A percentile compares a stretch with the other conserved stretches of the same genome.
These are phyloP conservation scores for Coemansia guatemalensis DNA, from an alignment of 192 early-diverging fungal species.

Conservation along the genomic window DNA sequence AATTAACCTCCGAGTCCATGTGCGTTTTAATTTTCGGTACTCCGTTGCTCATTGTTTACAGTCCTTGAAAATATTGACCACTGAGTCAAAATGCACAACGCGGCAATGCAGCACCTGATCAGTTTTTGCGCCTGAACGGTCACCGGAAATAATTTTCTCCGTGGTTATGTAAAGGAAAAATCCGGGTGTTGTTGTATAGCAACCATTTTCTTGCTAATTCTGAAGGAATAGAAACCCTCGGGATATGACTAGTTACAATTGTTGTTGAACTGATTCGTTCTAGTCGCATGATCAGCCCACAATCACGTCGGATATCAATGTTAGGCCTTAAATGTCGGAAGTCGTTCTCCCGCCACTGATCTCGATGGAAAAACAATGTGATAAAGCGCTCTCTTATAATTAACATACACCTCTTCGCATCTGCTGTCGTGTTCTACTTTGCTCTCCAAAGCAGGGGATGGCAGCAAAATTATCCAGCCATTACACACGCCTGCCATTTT, in stretches of 20 bases:
- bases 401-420: background rate
- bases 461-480: background rate
- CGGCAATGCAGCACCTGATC: background rate
- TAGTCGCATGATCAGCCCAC: background rate
- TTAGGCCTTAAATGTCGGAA: background rate
- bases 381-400: background rate
- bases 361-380: background rate
- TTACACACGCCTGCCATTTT: background rate
- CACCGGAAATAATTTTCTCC: background rate
- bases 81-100: background rate
- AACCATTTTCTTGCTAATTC: background rate
- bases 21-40: constrained; percentile 6
- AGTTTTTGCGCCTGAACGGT: background rate
- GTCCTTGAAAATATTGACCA: background rate
- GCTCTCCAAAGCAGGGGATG: background rate
- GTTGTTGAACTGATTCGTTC: background rate
- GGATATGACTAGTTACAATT: background rate
- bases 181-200: background rate
- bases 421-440: background rate
- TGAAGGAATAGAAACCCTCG: background rate
- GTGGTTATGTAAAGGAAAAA: background rate
- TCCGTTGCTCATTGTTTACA: background rate
- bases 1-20: background rate
- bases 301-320: background rate
- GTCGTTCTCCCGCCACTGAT: background rate